phyloP scores from a whole-genome alignment of 495 filamentous ascomycete genomes.

The Elaphomyces granulatus region DNA sequence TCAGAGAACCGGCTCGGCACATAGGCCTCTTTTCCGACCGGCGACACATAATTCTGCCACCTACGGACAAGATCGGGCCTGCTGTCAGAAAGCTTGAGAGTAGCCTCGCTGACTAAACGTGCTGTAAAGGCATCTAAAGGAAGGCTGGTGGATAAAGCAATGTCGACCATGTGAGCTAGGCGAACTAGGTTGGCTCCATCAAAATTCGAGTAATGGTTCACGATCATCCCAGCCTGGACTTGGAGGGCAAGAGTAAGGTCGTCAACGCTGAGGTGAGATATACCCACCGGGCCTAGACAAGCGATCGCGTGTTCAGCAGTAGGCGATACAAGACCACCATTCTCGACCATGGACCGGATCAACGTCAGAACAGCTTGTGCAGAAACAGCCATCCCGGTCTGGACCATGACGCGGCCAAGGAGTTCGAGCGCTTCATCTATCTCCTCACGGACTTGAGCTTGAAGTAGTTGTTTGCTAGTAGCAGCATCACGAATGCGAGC shows the following conservation, averaged over 20 bases:
- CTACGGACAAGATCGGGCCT: conserved; percentile 42
- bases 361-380: conserved; percentile 43
- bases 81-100: conserved; percentile 36
- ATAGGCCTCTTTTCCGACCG: conserved; percentile 15
- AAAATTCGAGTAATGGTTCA: conserved; percentile 25
- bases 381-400: conserved; percentile 33
- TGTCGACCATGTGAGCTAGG: conserved; percentile 47
- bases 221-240: conserved; percentile 48
- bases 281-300: conserved; percentile 42
- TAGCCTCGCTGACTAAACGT: conserved; percentile 40
- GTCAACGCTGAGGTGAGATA: conserved; percentile 37
- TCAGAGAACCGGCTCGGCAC: conserved; percentile 27
- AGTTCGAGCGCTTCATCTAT: conserved; percentile 81
- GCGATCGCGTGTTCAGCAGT: conserved; percentile 49
- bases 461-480: conserved; percentile 10
- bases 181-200: conserved; percentile 43
- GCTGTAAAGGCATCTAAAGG: conserved; percentile 38
- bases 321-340: conserved; percentile 46
- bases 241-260: conserved; percentile 48
- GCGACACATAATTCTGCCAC: conserved; percentile 42
- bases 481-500: conserved; percentile 50
- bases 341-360: conserved; percentile 62
- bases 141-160: conserved; percentile 32
- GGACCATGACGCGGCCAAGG: conserved; percentile 39
- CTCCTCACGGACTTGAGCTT: conserved; percentile 44